phyloP scores from a whole-genome alignment of 2,329 filamentous ascomycete genomes.

The Aureobasidium musti region DNA sequence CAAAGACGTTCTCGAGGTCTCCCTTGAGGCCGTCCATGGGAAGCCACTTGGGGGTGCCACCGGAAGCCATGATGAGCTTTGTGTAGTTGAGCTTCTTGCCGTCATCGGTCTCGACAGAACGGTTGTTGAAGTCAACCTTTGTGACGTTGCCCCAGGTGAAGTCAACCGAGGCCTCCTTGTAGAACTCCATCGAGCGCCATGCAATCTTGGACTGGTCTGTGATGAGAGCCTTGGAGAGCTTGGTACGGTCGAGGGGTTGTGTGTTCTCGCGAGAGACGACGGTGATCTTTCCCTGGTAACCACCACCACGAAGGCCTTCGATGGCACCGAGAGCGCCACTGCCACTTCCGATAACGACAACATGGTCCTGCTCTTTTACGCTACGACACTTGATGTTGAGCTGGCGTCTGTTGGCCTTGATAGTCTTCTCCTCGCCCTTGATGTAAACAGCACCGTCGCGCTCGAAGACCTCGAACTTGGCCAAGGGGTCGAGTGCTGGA shows the following conservation, averaged over 20 bases:
- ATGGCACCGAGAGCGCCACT: slow-evolving; percentile 79
- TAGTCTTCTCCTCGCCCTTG: slow-evolving; percentile 71
- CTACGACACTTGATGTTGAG: slow-evolving; percentile 69
- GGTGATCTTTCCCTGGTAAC: slow-evolving; percentile 77
- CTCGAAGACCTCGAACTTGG: slow-evolving; percentile 77
- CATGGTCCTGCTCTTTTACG: slow-evolving; percentile 60
- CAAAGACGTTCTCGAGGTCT: slow-evolving; percentile 82
- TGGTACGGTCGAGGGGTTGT: slow-evolving; percentile 83
- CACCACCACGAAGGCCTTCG: slow-evolving; percentile 78
- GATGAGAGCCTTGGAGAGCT: slow-evolving; percentile 90
- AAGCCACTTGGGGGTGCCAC: slow-evolving; percentile 72
- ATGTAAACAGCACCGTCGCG: slow-evolving; percentile 84
- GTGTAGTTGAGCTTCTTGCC: slow-evolving; percentile 74
- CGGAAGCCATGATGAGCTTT: slow-evolving; percentile 88
- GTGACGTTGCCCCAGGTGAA: slow-evolving; percentile 62
- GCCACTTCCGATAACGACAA: slow-evolving; percentile 87
- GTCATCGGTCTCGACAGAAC: slow-evolving; percentile 71
- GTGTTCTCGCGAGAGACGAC: slow-evolving; percentile 80
- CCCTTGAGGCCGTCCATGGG: slow-evolving; percentile 81
- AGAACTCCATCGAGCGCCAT: slow-evolving; percentile 76
- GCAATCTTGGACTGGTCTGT: slow-evolving; percentile 77
- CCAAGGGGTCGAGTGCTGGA: slow-evolving; percentile 82
- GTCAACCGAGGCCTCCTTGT: slow-evolving; percentile 62
- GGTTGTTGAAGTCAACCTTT: slow-evolving; percentile 71
- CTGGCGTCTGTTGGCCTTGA: slow-evolving; percentile 74